Conservation (phyloP, 2,329 filamentous ascomycete species). For the Alternaria atra region DNA sequence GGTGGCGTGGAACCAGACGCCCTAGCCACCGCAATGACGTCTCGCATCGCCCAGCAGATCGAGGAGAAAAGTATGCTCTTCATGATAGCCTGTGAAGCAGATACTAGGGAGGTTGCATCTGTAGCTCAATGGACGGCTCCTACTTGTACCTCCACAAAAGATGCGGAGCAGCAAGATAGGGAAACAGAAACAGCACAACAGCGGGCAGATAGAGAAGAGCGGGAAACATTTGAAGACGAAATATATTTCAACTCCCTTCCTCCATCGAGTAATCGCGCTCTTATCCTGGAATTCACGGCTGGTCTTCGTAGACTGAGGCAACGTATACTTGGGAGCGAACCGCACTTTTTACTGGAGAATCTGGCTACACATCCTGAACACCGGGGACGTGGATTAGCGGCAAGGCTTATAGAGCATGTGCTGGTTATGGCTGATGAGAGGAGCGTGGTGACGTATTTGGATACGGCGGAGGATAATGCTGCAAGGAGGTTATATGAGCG, state of each 20-base stretch:
- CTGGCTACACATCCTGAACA: conserved; percentile 38
- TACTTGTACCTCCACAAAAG: background rate
- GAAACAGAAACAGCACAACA: conserved; percentile 25
- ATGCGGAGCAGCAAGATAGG: conserved; percentile 18
- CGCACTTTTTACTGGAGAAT: conserved; percentile 38
- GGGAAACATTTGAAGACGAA: conserved; percentile 35
- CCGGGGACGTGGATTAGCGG: conserved; percentile 35
- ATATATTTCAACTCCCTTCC: conserved; percentile 31
- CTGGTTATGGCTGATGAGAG: conserved; percentile 28
- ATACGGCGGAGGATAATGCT: conserved; percentile 36
- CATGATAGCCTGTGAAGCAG: conserved; percentile 23
- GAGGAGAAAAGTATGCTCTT: conserved; percentile 12
- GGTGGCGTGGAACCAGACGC: conserved; percentile 28
- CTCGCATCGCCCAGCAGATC: conserved; percentile 34
- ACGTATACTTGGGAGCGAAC: conserved; percentile 14
- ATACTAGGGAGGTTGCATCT: conserved; percentile 22
- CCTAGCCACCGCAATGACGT: conserved; percentile 29
- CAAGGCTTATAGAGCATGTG: conserved; percentile 26
- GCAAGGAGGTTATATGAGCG: conserved; percentile 36
- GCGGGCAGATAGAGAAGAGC: conserved; percentile 29
- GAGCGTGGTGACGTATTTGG: conserved; percentile 35
- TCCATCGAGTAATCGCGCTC: conserved; percentile 32
- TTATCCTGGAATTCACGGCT: conserved; percentile 34
- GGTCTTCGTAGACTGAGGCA: conserved; percentile 27
- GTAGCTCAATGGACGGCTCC: conserved; percentile 41